These are phyloP conservation scores for Botryotinia calthae DNA, from an alignment of 2,329 filamentous ascomycete genomes.

Conservation along the genomic window DNA sequence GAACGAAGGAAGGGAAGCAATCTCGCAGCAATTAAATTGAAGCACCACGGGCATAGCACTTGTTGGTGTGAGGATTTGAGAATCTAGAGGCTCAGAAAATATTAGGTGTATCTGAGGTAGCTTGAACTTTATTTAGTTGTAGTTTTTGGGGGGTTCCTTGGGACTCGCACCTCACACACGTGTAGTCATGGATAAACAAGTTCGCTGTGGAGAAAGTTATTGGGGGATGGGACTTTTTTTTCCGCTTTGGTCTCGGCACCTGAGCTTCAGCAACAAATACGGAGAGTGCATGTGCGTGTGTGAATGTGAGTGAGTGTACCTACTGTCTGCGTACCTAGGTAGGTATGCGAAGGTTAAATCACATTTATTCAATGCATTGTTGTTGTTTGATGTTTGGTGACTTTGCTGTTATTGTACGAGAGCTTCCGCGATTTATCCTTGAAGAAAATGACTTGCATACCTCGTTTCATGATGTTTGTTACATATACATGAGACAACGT, in stretches of 20 bases:
- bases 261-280: background rate
- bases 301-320: background rate
- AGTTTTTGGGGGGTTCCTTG: background rate
- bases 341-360: background rate
- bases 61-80: background rate
- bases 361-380: background rate
- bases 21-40: constrained; percentile 14
- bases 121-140: constrained; percentile 15
- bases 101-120: constrained; percentile 7
- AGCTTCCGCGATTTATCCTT: background rate
- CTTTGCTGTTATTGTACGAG: background rate
- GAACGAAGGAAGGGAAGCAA: constrained; percentile 4
- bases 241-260: constrained; percentile 2
- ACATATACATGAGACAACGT: background rate
- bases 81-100: background rate
- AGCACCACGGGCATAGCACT: constrained; percentile 21
- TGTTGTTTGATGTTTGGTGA: background rate
- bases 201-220: constrained; percentile 13
- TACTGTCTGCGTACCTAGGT: background rate
- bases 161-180: constrained; percentile 3
- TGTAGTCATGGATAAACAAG: constrained; percentile 12
- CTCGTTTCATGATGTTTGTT: background rate
- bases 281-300: background rate
- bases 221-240: constrained; percentile 1
- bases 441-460: background rate